Percentiles rank a stretch among this genome's conserved stretches.
phyloP scores from a whole-genome alignment of 805 yeast species.

The Monosporozyma solicola region DNA sequence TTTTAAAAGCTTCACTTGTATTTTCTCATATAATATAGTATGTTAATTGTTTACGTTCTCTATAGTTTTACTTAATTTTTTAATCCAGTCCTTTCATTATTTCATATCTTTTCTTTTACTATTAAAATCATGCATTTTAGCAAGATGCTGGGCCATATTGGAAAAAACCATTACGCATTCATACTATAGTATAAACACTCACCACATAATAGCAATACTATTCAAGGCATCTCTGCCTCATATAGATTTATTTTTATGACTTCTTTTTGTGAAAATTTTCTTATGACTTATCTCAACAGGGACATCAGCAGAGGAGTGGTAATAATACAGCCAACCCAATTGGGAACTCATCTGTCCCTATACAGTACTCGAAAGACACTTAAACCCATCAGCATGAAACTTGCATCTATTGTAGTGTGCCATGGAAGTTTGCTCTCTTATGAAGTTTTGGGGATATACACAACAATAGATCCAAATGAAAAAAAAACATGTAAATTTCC shows the following conservation, averaged over 20 bases:
- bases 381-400: not conserved
- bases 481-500: conserved; percentile 6
- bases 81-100: not conserved
- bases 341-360: not conserved
- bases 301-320: no score
- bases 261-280: no score
- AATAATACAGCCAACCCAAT: not conserved
- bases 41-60: not conserved
- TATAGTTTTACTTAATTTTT: not conserved
- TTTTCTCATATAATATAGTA: not conserved
- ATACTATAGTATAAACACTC: no score
- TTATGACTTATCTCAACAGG: no score
- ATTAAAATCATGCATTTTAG: no score
- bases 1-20: not conserved
- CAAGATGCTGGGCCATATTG: no score
- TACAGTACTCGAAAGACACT: not conserved
- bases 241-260: no score
- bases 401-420: not conserved
- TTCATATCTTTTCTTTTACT: not conserved
- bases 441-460: not conserved
- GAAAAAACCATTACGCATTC: no score
- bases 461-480: not conserved
- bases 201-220: no score
- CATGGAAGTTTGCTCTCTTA: not conserved
- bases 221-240: no score